Conservation (phyloP, 2,329 filamentous ascomycete genomes). For the Xylariales sp. region DNA sequence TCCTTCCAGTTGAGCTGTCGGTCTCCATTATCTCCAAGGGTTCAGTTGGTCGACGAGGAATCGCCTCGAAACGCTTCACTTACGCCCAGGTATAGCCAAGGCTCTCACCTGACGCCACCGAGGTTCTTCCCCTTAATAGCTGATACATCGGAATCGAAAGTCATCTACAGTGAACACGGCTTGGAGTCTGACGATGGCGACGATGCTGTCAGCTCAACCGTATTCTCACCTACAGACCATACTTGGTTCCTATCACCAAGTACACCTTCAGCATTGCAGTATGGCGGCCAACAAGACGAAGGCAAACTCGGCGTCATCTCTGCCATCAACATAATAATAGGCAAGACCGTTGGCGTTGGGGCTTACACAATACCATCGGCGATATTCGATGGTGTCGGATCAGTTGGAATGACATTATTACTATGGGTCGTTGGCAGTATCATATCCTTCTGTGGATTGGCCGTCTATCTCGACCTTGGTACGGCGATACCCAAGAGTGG, state of each 20-base stretch:
- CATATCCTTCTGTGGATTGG: slow-evolving; percentile 40
- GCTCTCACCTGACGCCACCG: slow-evolving; percentile 16
- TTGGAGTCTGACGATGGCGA: slow-evolving; percentile 2
- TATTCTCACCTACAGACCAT: slow-evolving; percentile 16
- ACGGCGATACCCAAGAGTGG: slow-evolving; percentile 40
- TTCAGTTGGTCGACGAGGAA: neutral
- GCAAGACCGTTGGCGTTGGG: slow-evolving; percentile 36
- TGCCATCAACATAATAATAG: slow-evolving; percentile 32
- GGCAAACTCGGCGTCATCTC: slow-evolving; percentile 31
- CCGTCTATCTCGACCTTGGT: slow-evolving; percentile 42
- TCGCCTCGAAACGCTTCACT: neutral
- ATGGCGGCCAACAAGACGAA: slow-evolving; percentile 13
- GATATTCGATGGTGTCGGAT: slow-evolving; percentile 50
- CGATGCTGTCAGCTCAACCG: slow-evolving; percentile 14
- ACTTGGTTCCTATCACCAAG: slow-evolving; percentile 18
- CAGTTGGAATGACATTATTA: slow-evolving; percentile 47
- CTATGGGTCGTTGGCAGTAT: slow-evolving; percentile 49
- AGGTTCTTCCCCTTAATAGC: slow-evolving; percentile 14
- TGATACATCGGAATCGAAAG: slow-evolving; percentile 8
- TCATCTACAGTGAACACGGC: neutral
- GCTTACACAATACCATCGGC: slow-evolving; percentile 53
- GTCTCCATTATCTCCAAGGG: slow-evolving; percentile 24
- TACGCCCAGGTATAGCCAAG: slow-evolving; percentile 14
- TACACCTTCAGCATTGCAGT: slow-evolving; percentile 13
- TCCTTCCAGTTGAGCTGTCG: slow-evolving; percentile 27